Evolutionary conservation across 192 early-diverging fungal species (phyloP).

Genomic region (Backusella circina): DNA sequence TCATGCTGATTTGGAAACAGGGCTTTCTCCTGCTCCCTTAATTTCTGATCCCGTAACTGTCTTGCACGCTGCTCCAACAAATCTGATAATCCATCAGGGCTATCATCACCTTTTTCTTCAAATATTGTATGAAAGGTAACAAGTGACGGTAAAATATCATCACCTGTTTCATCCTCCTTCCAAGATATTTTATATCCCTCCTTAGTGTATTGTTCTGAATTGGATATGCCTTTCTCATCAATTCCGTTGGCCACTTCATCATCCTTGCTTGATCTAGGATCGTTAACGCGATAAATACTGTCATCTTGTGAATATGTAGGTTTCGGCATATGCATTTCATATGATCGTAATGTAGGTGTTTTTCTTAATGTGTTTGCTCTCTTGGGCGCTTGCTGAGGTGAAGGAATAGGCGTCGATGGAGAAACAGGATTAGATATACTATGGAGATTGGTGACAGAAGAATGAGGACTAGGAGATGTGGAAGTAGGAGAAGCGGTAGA

Average conservation of each 20-base stretch:
- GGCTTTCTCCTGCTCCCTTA: constrained; percentile 4
- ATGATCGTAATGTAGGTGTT: constrained; percentile 12
- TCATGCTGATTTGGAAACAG: not conserved
- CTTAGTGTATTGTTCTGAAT: not conserved
- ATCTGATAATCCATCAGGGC: constrained; percentile 29
- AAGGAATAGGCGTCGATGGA: not conserved
- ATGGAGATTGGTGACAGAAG: not conserved
- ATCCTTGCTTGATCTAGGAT: not conserved
- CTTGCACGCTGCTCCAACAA: constrained; percentile 27
- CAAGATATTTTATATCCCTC: constrained; percentile 31
- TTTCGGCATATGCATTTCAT: constrained; percentile 20
- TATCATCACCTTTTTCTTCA: constrained; percentile 26
- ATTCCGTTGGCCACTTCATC: not conserved
- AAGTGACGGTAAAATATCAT: constrained; percentile 27
- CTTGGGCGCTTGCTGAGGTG: not conserved
- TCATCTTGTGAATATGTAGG: constrained; percentile 18
- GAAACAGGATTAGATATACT: not conserved
- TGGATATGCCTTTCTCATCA: too few relatives aligned
- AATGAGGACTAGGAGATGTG: not conserved
- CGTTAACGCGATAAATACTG: constrained; percentile 20
- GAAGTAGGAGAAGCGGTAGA: not conserved
- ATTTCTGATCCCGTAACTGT: constrained; percentile 14
- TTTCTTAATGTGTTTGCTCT: constrained; percentile 16
- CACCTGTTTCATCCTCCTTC: constrained; percentile 29
- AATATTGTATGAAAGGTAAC: constrained; percentile 31